A percentile compares a stretch with the other conserved stretches of the same genome.
phyloP scores from a whole-genome alignment of 2,329 filamentous ascomycete species.

The Fusarium lyarnte region DNA sequence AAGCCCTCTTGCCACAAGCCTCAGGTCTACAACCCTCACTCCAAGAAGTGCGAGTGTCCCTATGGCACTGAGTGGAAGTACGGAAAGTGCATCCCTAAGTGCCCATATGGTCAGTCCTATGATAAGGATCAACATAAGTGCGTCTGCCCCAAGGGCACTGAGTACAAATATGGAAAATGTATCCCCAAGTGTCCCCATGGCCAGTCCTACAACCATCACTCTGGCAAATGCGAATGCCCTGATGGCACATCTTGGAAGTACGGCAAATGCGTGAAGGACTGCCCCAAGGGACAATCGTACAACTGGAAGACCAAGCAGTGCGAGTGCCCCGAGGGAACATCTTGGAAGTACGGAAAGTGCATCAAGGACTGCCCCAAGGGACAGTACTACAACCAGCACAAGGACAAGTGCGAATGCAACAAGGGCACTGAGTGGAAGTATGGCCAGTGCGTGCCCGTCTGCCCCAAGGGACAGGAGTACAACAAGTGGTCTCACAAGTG shows the following conservation, averaged over 20 bases:
- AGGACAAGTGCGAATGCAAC: conserved; percentile 8
- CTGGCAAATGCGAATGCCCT: conserved; percentile 8
- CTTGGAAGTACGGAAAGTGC: conserved; percentile 10
- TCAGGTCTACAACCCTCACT: conserved; percentile 2
- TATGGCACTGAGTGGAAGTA: not conserved
- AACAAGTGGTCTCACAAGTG: conserved; percentile 11
- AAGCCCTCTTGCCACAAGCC: conserved; percentile 2
- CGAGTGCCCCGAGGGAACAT: no score
- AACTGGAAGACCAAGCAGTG: no score
- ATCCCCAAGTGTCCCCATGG: not conserved
- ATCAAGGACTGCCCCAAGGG: conserved; percentile 14
- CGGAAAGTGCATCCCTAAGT: conserved; percentile 11
- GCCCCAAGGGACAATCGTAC: no score
- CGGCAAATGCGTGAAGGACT: no score
- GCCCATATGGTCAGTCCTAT: conserved; percentile 3
- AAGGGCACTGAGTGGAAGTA: conserved; percentile 13
- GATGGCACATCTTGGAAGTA: not conserved
- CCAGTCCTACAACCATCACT: not conserved
- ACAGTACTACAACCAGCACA: not conserved
- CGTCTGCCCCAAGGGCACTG: conserved; percentile 5
- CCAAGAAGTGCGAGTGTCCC: conserved; percentile 21
- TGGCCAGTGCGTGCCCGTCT: conserved; percentile 8
- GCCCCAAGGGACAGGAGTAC: conserved; percentile 18
- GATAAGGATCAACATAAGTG: not conserved
- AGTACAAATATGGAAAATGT: conserved; percentile 19